phyloP scores from a whole-genome alignment of 2,329 filamentous ascomycete genomes.

The Xylaria sp. region DNA sequence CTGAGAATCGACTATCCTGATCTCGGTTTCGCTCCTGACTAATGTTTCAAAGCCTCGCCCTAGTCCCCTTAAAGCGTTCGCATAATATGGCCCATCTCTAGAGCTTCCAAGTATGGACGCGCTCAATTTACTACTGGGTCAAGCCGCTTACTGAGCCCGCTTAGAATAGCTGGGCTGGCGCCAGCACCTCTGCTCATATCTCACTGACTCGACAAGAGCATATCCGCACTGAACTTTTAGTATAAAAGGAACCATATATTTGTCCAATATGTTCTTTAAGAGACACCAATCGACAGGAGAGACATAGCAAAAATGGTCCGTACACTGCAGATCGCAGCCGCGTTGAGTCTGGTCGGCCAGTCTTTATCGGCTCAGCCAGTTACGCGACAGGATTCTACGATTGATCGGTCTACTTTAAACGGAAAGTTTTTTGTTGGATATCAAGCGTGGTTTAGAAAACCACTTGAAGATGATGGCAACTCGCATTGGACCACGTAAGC shows the following conservation, averaged over 20 bases:
- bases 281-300: neutral
- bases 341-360: constrained; percentile 27
- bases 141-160: constrained; percentile 23
- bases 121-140: neutral
- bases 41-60: neutral
- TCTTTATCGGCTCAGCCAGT: constrained; percentile 8
- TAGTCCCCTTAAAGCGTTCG: neutral
- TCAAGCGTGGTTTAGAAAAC: constrained; percentile 46
- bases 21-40: neutral
- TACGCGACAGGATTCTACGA: constrained; percentile 34
- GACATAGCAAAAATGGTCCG: constrained; percentile 21
- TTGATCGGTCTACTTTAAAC: constrained; percentile 44
- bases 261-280: neutral
- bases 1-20: neutral
- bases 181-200: constrained; percentile 17
- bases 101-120: neutral
- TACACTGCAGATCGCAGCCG: constrained; percentile 23
- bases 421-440: constrained; percentile 46
- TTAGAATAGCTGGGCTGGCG: constrained; percentile 28
- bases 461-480: constrained; percentile 42
- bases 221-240: neutral
- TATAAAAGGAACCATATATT: constrained; percentile 17
- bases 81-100: neutral
- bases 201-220: constrained; percentile 6
- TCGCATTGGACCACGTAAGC: constrained; percentile 46